Evolutionary conservation across 2,329 filamentous ascomycete genomes (phyloP).

Genomic region (Cordyceps sp.): DNA sequence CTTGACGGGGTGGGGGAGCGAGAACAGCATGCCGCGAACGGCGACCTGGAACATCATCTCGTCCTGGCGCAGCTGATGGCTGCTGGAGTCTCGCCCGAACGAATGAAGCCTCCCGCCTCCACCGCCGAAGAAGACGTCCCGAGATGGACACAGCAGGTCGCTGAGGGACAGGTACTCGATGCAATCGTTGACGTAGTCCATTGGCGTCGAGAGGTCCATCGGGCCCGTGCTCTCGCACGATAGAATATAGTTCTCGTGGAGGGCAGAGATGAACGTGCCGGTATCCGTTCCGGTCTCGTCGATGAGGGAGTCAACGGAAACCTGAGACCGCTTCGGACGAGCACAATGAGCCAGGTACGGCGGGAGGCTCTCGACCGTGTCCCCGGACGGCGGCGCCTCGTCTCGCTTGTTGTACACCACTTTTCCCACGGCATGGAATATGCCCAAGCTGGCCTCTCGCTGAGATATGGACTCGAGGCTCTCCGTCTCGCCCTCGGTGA

Average conservation of each 20-base stretch:
- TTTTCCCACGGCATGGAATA: slow-evolving; percentile 93
- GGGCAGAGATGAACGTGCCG: slow-evolving; percentile 71
- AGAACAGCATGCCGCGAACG: slow-evolving; percentile 72
- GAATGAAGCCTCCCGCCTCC: slow-evolving; percentile 36
- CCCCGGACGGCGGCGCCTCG: slow-evolving; percentile 25
- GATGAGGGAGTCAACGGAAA: slow-evolving; percentile 59
- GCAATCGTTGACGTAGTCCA: slow-evolving; percentile 71
- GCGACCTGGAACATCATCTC: slow-evolving; percentile 90
- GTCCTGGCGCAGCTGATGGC: slow-evolving; percentile 72
- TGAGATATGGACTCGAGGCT: slow-evolving; percentile 69
- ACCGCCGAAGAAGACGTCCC: slow-evolving; percentile 49
- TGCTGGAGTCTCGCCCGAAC: slow-evolving; percentile 37
- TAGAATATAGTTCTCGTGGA: slow-evolving; percentile 85
- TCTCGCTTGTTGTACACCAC: slow-evolving; percentile 92
- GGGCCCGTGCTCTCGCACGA: slow-evolving; percentile 52
- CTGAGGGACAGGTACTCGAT: slow-evolving; percentile 76
- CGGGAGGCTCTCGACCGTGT: slow-evolving; percentile 38
- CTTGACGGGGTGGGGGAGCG: slow-evolving; percentile 73
- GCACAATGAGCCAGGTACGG: slow-evolving; percentile 38
- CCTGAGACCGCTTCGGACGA: slow-evolving; percentile 45
- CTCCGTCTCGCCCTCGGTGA: slow-evolving; percentile 66
- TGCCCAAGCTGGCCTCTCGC: slow-evolving; percentile 75
- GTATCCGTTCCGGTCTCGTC: slow-evolving; percentile 89
- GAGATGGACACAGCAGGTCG: slow-evolving; percentile 66
- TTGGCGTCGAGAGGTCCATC: slow-evolving; percentile 38